Evolutionary conservation across 2,329 filamentous ascomycete genomes (phyloP).

Genomic region (Decorospora gaudefroyi): DNA sequence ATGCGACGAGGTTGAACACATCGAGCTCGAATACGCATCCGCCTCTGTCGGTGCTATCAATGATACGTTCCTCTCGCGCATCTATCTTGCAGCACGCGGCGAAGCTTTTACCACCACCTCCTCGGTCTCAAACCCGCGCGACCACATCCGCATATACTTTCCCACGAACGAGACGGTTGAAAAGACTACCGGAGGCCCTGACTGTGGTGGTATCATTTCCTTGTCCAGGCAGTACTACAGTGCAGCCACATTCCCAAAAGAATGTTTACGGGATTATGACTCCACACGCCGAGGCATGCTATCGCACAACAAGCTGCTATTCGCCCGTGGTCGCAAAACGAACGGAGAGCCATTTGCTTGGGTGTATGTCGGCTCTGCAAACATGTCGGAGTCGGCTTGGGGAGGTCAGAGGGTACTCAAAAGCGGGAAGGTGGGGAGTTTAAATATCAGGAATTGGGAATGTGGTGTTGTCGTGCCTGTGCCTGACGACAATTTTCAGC

Average conservation of each 20-base stretch:
- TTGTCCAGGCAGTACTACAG: conserved; percentile 75
- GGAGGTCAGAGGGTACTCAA: conserved; percentile 75
- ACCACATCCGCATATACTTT: conserved; percentile 41
- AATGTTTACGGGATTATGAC: conserved; percentile 73
- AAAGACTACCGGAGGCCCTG: conserved; percentile 64
- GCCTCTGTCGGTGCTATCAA: conserved; percentile 82
- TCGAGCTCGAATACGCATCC: conserved; percentile 75
- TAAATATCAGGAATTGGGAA: conserved; percentile 87
- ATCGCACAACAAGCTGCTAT: conserved; percentile 80
- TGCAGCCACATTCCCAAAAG: conserved; percentile 68
- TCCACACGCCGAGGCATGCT: conserved; percentile 73
- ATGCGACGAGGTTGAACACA: conserved; percentile 45
- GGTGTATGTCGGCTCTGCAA: conserved; percentile 88
- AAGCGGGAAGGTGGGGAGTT: conserved; percentile 67
- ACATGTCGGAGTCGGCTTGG: conserved; percentile 93
- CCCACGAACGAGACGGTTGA: conserved; percentile 53
- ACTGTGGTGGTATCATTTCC: conserved; percentile 78
- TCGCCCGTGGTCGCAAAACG: conserved; percentile 39
- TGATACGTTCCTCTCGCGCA: conserved; percentile 63
- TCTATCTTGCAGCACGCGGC: conserved; percentile 63
- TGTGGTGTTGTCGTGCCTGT: conserved; percentile 82
- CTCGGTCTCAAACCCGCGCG: conserved; percentile 11
- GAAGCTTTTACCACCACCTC: conserved; percentile 10
- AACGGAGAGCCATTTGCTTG: conserved; percentile 60
- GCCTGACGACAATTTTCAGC: conserved; percentile 22